Base-by-base conservation (phyloP, 352 stramenopile genomes). In the Peronospora tabacina region DNA sequence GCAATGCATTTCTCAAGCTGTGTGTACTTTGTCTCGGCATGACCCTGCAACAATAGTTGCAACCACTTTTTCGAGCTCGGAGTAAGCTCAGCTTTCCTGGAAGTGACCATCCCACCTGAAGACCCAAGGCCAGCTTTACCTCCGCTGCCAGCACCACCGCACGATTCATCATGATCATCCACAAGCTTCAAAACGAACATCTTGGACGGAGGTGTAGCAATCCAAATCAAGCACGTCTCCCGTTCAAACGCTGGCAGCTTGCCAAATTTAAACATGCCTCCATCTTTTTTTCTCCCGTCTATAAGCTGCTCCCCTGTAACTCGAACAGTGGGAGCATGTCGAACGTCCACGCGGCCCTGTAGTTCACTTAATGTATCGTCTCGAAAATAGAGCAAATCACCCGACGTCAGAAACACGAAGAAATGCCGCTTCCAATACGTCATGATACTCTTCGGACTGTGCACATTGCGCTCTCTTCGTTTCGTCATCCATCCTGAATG, bases 391-490 rank as follows among this genome's bases (percentile, higher is more conserved):
- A 90, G 53, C 32, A 90, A 55, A 38, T 90, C 80, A 0, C 80
- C 80, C 0, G 75, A 82, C 32, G 69, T 77, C 13, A 90, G 42
- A 29, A 84, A 90, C 24, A 87, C 67, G 42, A 90, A 90, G 42
- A 75, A 90, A 47, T 87, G 80, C 7, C 77, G 71, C 51, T 90
- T 90, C 80, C 80, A 90, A 57, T 85, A 87, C 40, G 80, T 85
- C 50, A 90, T 90, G 40, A 90, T 87, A 29, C 73, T 85, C 61
- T 78, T 85, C 1, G 78, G 58, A 19, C 68, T 75, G 51, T 88
- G 80, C 0, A 79, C 73, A 9, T 82, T 90, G 10, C 77, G 68
- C 36, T 90, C 80, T 35, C 77, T 63, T 33, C 81, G 70, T 57
- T 90, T 90, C 13, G 75, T 72, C 73, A 90, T 87, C 52, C 62